These are phyloP conservation scores for Botryotinia convoluta DNA, from an alignment of 2,329 filamentous ascomycete genomes.

Conservation along the genomic window DNA sequence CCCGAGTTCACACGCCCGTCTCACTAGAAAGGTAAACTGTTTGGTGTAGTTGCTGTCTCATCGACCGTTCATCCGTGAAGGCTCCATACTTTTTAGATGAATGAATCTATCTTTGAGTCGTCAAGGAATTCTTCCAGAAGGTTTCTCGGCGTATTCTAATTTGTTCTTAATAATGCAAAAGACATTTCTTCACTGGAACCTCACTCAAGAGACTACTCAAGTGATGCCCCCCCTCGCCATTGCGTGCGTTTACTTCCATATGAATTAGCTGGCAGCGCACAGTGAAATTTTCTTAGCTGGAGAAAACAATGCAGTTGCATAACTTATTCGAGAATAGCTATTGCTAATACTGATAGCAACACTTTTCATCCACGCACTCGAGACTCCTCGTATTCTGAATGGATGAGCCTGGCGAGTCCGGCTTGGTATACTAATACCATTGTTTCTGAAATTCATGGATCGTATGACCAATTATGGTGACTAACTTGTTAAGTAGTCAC, in stretches of 20 bases:
- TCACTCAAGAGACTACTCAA: neutral
- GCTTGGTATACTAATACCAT: too few species aligned
- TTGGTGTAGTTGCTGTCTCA: neutral
- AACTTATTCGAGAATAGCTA: neutral
- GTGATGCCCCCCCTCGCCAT: neutral
- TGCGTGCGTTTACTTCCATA: neutral
- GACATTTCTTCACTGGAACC: neutral
- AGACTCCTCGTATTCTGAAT: neutral
- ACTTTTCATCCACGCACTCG: neutral
- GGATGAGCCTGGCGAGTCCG: neutral
- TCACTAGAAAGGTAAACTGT: neutral
- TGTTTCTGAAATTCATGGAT: too few species aligned
- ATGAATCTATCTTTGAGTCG: neutral
- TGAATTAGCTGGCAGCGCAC: neutral
- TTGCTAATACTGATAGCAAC: neutral
- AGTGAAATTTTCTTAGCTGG: neutral
- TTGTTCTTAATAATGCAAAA: neutral
- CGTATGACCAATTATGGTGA: too few species aligned
- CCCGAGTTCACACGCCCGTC: neutral
- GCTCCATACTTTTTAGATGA: neutral
- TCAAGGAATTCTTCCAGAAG: neutral
- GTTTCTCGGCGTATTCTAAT: accelerated
- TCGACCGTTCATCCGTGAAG: neutral
- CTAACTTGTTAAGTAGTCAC: neutral
- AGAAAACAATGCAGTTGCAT: neutral